Evolutionary conservation across 352 stramenopile species (phyloP).

Genomic region (Phytophthora gonapodyides): DNA sequence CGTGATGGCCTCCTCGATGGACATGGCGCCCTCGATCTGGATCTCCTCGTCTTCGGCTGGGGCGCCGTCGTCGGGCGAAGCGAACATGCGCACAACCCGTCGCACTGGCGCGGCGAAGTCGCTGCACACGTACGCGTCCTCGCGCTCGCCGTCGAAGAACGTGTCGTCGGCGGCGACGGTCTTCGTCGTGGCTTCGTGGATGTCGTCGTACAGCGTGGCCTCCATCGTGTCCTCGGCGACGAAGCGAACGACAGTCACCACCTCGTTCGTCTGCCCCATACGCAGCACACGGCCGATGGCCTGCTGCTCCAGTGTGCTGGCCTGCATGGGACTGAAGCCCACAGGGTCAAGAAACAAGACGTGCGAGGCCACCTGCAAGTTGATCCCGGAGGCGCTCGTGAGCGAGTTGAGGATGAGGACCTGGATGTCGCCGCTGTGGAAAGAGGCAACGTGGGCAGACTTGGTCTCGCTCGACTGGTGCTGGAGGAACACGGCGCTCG

Average conservation of each 20-base stretch:
- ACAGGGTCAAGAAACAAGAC: slow-evolving; percentile 85
- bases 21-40: slow-evolving; percentile 71
- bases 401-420: slow-evolving; percentile 83
- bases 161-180: slow-evolving; percentile 53
- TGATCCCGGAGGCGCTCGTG: slow-evolving; percentile 84
- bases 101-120: slow-evolving; percentile 61
- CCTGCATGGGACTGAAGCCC: slow-evolving; percentile 70
- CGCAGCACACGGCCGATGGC: slow-evolving; percentile 83
- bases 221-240: slow-evolving; percentile 80
- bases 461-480: slow-evolving; percentile 82
- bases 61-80: slow-evolving; percentile 26
- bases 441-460: slow-evolving; percentile 67
- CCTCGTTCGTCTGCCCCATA: slow-evolving; percentile 80
- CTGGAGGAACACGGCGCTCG: slow-evolving; percentile 72
- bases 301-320: slow-evolving; percentile 78
- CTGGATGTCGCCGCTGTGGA: slow-evolving; percentile 62
- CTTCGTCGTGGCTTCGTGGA: slow-evolving; percentile 58
- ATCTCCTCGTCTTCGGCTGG: slow-evolving; percentile 57
- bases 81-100: slow-evolving; percentile 63
- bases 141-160: slow-evolving; percentile 72
- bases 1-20: slow-evolving; percentile 75
- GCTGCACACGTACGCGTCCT: slow-evolving; percentile 60
- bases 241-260: slow-evolving; percentile 76
- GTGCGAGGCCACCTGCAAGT: slow-evolving; percentile 83
- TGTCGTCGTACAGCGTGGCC: slow-evolving; percentile 71